Percentiles rank a stretch among this genome's conserved stretches.
phyloP scores from a whole-genome alignment of 2,329 filamentous ascomycete species.

The Ascochyta viciae-villosae region DNA sequence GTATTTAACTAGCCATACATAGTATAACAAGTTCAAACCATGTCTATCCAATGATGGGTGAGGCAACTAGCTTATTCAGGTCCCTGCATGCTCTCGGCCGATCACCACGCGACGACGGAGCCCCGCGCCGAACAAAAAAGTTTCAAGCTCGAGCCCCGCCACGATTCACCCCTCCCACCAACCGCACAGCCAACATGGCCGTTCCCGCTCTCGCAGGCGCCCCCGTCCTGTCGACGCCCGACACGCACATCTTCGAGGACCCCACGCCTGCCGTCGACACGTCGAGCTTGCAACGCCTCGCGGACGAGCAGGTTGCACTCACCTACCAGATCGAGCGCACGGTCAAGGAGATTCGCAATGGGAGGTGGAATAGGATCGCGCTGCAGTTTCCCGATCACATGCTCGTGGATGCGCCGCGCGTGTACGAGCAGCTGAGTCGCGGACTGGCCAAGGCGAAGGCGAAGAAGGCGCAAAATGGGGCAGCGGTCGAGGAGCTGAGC shows the following conservation, averaged over 20 bases:
- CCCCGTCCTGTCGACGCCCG: constrained; percentile 69
- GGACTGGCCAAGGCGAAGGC: constrained; percentile 51
- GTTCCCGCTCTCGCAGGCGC: constrained; percentile 46
- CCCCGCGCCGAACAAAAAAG: constrained; percentile 9
- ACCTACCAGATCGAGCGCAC: constrained; percentile 89
- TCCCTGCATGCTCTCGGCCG: constrained; percentile 11
- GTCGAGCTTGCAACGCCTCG: constrained; percentile 47
- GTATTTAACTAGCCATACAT: not conserved
- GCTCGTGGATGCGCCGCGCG: constrained; percentile 82
- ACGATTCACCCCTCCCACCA: constrained; percentile 7
- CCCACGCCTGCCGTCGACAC: constrained; percentile 53
- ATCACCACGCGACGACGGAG: constrained; percentile 2
- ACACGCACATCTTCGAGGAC: constrained; percentile 66
- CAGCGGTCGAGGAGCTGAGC: constrained; percentile 25
- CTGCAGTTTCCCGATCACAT: constrained; percentile 97
- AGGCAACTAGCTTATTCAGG: not conserved
- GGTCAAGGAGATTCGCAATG: constrained; percentile 73
- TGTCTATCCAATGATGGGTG: not conserved
- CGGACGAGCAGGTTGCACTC: constrained; percentile 73
- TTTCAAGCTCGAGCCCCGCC: constrained; percentile 3
- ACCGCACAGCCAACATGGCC: constrained; percentile 31
- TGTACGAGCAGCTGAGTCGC: constrained; percentile 71
- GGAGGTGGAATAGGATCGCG: constrained; percentile 77
- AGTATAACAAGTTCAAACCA: not conserved
- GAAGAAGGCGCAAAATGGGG: constrained; percentile 18